A percentile compares a stretch with the other conserved stretches of the same genome.
These are phyloP conservation scores for Glebionis coronaria DNA, from an alignment of 129 eudicot species.

Conservation along the genomic window DNA sequence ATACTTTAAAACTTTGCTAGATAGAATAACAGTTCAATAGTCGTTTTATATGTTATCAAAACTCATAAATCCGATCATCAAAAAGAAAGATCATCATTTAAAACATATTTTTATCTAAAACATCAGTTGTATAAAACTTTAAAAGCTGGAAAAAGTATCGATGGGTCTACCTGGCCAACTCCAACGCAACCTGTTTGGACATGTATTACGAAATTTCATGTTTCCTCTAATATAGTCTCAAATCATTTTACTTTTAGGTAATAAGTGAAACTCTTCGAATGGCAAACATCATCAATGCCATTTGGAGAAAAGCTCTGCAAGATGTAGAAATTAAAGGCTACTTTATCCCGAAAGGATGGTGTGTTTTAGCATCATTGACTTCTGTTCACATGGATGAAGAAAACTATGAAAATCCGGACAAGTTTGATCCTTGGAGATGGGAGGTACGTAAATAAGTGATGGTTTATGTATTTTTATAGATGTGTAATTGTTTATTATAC, in stretches of 20 bases:
- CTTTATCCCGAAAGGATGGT: constrained; percentile 94
- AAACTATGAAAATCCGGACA: constrained; percentile 72
- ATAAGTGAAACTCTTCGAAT: constrained; percentile 89
- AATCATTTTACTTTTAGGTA: constrained; percentile 38
- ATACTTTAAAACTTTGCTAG: too few relatives aligned
- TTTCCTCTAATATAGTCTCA: not conserved
- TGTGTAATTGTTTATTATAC: not conserved
- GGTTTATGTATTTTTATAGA: not conserved
- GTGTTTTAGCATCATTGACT: constrained; percentile 83
- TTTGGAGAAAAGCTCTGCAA: constrained; percentile 85
- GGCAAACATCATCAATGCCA: constrained; percentile 90
- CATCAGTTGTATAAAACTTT: too few relatives aligned
- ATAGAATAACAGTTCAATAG: too few relatives aligned
- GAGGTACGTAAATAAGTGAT: constrained; percentile 64
- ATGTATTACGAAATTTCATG: too few relatives aligned
- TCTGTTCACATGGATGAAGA: constrained; percentile 94
- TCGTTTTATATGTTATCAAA: too few relatives aligned
- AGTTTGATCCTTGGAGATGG: constrained; percentile 96
- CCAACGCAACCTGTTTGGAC: too few relatives aligned
- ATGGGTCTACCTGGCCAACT: too few relatives aligned
- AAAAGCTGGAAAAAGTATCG: too few relatives aligned
- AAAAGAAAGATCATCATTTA: too few relatives aligned
- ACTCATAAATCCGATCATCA: too few relatives aligned
- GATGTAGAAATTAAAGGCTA: constrained; percentile 85
- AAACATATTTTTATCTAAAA: too few relatives aligned